Evolutionary conservation across 2,329 filamentous ascomycete genomes (phyloP).

Genomic region (Karstenula rhodostoma): DNA sequence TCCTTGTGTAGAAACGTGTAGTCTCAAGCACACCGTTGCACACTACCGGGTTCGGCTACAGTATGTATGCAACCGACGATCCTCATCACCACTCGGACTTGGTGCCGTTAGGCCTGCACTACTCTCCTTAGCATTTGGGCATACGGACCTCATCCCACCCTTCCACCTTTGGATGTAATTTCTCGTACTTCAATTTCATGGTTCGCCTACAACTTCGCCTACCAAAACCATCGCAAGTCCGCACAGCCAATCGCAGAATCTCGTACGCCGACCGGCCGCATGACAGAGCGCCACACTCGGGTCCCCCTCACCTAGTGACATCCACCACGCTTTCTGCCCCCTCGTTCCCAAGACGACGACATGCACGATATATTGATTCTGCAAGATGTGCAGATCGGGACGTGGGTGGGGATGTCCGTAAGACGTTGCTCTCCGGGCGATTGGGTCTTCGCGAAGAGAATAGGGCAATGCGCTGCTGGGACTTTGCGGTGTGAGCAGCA

Average conservation of each 20-base stretch:
- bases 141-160: background rate
- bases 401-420: background rate
- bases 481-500: slow-evolving; percentile 7
- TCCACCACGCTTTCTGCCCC: background rate
- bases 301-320: slow-evolving; percentile 3
- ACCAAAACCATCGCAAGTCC: background rate
- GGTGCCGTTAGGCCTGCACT: background rate
- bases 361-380: slow-evolving; percentile 13
- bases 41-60: background rate
- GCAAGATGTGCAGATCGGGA: background rate
- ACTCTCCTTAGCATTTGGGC: background rate
- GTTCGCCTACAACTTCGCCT: slow-evolving; percentile 10
- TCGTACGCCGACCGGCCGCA: background rate
- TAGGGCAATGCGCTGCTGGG: background rate
- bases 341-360: background rate
- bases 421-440: slow-evolving; percentile 2
- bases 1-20: background rate
- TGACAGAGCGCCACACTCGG: slow-evolving; percentile 14
- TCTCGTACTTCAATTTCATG: background rate
- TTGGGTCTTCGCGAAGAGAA: background rate
- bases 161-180: background rate
- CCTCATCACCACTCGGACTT: background rate
- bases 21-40: slow-evolving; percentile 3
- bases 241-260: background rate
- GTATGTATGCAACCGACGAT: background rate